Evolutionary conservation across 331 rosid species (phyloP).

Genomic region (Erythrophleum ivorense): DNA sequence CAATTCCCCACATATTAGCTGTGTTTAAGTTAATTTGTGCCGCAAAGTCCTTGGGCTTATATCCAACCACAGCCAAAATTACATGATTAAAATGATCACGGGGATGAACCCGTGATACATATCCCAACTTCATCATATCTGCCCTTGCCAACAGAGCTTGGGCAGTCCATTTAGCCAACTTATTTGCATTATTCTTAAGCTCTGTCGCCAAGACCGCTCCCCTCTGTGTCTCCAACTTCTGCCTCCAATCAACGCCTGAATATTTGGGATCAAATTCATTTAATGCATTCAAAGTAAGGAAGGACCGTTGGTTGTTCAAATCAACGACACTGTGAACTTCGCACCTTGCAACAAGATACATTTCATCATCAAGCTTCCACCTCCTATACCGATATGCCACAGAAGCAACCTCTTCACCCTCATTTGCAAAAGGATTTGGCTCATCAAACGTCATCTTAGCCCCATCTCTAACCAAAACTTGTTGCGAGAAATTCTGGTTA

Average conservation of each 20-base stretch:
- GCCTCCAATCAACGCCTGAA: constrained; percentile 92
- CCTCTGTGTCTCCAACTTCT: constrained; percentile 94
- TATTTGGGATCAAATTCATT: constrained; percentile 90
- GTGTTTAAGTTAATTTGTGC: constrained; percentile 81
- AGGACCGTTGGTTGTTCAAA: constrained; percentile 75
- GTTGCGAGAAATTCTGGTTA: constrained; percentile 91
- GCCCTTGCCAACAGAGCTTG: constrained; percentile 87
- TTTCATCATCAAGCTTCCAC: constrained; percentile 86
- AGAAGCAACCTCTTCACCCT: constrained; percentile 90
- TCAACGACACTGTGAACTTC: constrained; percentile 92
- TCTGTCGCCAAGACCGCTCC: constrained; percentile 97
- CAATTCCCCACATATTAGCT: constrained; percentile 91
- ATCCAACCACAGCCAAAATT: constrained; percentile 85
- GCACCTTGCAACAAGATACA: constrained; percentile 85
- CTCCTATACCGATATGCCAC: constrained; percentile 82
- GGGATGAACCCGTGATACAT: constrained; percentile 91
- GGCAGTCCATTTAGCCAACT: constrained; percentile 93
- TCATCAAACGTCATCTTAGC: constrained; percentile 79
- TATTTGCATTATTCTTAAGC: constrained; percentile 94
- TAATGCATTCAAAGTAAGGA: constrained; percentile 85
- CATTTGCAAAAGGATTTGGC: constrained; percentile 92
- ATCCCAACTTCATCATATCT: constrained; percentile 92
- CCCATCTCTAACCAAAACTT: constrained; percentile 75
- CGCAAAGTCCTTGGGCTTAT: constrained; percentile 86
- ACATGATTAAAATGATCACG: constrained; percentile 92